Evolutionary conservation across 2,329 filamentous ascomycete genomes (phyloP), one percentile per base, ranked within the genome.

Genomic region (Macrophomina tecta): DNA sequence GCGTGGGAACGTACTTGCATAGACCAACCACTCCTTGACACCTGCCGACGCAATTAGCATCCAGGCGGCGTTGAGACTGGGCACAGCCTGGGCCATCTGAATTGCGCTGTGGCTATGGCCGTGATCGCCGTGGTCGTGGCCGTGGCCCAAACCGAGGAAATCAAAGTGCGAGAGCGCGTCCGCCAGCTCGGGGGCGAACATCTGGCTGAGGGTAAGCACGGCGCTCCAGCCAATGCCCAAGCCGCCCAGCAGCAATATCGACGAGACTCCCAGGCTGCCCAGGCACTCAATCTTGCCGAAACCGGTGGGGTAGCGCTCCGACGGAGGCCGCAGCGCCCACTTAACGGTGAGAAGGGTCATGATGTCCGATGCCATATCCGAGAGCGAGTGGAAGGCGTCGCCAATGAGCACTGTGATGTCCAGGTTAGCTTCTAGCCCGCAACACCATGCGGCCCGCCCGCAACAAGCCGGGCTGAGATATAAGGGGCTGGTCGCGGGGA

Each of bases 251-350:
- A 99, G 86, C 73, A 99, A 84, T 81, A 99, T 91, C 69, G 93
- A 90, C 72, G 94, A 97, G 40, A 99, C 95, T 16, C 94, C 95
- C 68, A 99, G 82, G 28, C 93, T 95, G 23, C 95, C 95, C 75
- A 99, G 82, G 74, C 93, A 97, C 83, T 99, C 95, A n/a, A 99
- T 87, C 82, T 99, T 99, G 76, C 95, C 95, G 76, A 97, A 99
- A 1, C 95, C 95, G 73, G 89, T 88, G 2, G 95, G 95, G 76
- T 97, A 99, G 48, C 87, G 87, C 65, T 91, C 86, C 11, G 91
- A 92, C 0, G 95, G 93, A 5, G 92, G 90, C 73, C 91, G 93
- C 68, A 98, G 82, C 68, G 94, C 97, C 89, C 92, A 97, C 23
- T 94, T 94, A 55, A 99, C 94, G 9, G 95, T 99, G 16, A 92